Base-by-base conservation (phyloP, 768 basidiomycete genomes). In the Pisolithus albus region DNA sequence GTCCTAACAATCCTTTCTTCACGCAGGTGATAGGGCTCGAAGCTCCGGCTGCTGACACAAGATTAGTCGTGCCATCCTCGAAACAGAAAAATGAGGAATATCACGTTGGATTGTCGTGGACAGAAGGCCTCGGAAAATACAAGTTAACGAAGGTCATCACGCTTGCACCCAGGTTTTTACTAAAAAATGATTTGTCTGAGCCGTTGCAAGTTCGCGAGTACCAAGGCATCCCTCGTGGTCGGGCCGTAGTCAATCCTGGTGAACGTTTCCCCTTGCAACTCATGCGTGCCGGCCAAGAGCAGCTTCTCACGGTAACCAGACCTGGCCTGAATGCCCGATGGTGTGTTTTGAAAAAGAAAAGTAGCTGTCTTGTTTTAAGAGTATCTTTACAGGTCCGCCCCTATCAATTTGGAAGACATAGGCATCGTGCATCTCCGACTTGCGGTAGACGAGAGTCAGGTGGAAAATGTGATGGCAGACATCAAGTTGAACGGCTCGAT, bases 41-140 rank as follows among this genome's bases (percentile, higher is more conserved):
- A 60, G 91, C 94, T 3, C 89, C 94, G 19, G 79, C 85, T 1
- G 92, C 92, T n/a, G 92, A 96, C 56, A 86, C 83, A 45, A 86
- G 86, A 52, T 71, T 98, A 46, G 79, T 84, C 34, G 76, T 92
- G 39, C 74, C 82, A 2, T 83, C 86, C 8, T 70, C 78, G 40
- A 73, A 72, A 28, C 82, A 83, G 48, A 82, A 75, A 55, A 70
- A 76, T 2, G 82, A 88, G 44, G 82, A 85, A 63, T 76, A 84
- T 48, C 88, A 93, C 63, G 68, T 90, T 43, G 96, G 95, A 2
- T 60, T 99, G 37, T 94, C 92, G 5, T 98, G 94, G 82, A 77
- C 80, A 16, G 93, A 95, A 67, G 96, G 94, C 1, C 72, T 85
- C n/a, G 96, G 96, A 34, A 97, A 96, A 74, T 98, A 97, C 68